A percentile compares a stretch with the other conserved stretches of the same genome.
Conservation (phyloP, 83 land plant species). For the Diphasiastrum complanatum region DNA sequence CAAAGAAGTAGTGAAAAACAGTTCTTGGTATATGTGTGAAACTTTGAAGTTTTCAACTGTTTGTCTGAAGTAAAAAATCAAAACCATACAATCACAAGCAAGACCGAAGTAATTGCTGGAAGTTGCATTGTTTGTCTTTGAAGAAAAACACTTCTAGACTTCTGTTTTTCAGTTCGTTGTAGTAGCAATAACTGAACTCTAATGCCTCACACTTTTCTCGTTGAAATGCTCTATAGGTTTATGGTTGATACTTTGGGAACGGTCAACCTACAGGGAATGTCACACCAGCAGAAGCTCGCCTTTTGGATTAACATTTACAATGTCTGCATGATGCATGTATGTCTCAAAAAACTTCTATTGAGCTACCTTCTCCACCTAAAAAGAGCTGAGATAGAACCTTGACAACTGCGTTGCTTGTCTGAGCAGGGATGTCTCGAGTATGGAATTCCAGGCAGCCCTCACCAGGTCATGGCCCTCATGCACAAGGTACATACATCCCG, state of each 20-base stretch:
- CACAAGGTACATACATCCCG: conserved; percentile 51
- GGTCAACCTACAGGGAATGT: conserved; percentile 48
- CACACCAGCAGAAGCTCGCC: conserved; percentile 81
- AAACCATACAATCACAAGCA: no score
- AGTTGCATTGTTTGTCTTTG: no score
- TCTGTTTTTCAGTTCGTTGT: neutral
- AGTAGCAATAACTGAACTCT: conserved; percentile 1
- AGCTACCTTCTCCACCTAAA: neutral
- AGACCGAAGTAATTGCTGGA: no score
- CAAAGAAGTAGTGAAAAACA: no score
- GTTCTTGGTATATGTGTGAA: no score
- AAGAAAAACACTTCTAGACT: no score
- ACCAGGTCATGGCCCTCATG: conserved; percentile 61
- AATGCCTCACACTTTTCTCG: conserved; percentile 1
- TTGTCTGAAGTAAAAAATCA: no score
- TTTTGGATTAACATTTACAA: conserved; percentile 90
- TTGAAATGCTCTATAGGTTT: conserved; percentile 20
- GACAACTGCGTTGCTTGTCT: neutral
- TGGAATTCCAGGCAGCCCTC: conserved; percentile 66
- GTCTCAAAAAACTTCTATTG: neutral
- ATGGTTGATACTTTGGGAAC: conserved; percentile 49
- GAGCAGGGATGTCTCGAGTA: conserved; percentile 78
- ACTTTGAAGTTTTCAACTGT: no score
- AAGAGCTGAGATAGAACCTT: neutral
- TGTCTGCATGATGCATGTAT: conserved; percentile 89